Evolutionary conservation across 768 basidiomycete genomes (phyloP).

Genomic region (Coprinopsis cinerea): DNA sequence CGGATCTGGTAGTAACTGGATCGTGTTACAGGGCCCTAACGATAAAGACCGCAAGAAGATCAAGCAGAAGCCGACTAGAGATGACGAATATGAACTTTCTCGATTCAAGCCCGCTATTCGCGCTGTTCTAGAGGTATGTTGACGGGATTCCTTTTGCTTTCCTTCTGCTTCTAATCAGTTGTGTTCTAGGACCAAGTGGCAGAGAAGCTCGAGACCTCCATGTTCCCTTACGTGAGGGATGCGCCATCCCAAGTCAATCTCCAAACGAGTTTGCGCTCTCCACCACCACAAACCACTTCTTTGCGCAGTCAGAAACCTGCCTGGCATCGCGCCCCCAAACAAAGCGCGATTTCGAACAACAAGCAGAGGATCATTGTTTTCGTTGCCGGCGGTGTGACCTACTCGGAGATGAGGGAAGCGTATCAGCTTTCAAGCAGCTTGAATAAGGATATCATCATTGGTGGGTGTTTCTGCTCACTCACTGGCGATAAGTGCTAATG

Average conservation of each 20-base stretch:
- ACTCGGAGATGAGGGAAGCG: slow-evolving; percentile 87
- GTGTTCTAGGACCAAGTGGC: slow-evolving; percentile 68
- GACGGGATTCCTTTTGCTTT: not conserved
- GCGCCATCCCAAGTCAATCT: slow-evolving; percentile 49
- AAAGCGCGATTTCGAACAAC: slow-evolving; percentile 40
- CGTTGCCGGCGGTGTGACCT: slow-evolving; percentile 92
- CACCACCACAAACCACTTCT: slow-evolving; percentile 60
- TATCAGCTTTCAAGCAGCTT: slow-evolving; percentile 71
- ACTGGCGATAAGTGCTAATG: not conserved
- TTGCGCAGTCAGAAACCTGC: slow-evolving; percentile 85
- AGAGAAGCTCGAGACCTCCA: slow-evolving; percentile 65
- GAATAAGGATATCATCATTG: slow-evolving; percentile 89
- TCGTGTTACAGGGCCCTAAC: slow-evolving; percentile 47
- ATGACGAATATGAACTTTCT: slow-evolving; percentile 97
- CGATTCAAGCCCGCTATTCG: slow-evolving; percentile 83
- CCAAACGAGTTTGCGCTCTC: slow-evolving; percentile 39
- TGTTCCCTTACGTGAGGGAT: slow-evolving; percentile 91
- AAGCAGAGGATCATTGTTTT: slow-evolving; percentile 84
- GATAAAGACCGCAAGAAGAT: slow-evolving; percentile 79
- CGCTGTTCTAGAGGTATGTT: slow-evolving; percentile 83
- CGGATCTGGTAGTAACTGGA: not conserved
- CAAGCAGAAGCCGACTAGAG: slow-evolving; percentile 66
- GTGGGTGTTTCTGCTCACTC: slow-evolving; percentile 35
- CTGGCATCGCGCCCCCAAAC: slow-evolving; percentile 76
- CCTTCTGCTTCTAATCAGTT: not conserved